Evolutionary conservation across 2,329 filamentous ascomycete species (phyloP).

Genomic region (Sphaceloma murrayae): DNA sequence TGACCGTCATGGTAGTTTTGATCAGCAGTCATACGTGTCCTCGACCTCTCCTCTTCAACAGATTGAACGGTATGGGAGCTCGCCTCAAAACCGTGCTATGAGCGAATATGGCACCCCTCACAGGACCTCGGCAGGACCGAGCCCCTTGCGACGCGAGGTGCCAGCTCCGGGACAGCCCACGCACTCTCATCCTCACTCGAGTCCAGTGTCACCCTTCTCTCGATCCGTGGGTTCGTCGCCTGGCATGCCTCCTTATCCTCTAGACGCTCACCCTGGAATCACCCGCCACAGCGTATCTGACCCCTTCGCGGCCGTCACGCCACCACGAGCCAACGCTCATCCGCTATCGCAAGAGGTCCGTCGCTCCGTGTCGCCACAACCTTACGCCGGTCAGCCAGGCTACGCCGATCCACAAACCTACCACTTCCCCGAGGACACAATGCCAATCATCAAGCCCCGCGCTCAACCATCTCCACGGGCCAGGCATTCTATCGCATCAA

Average conservation of each 20-base stretch:
- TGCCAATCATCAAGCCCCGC: constrained; percentile 26
- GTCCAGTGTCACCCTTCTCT: constrained; percentile 13
- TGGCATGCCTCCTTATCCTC: constrained; percentile 14
- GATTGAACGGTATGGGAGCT: constrained; percentile 24
- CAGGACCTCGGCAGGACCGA: not conserved
- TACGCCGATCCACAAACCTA: constrained; percentile 14
- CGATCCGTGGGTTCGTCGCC: constrained; percentile 17
- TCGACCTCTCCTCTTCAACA: constrained; percentile 26
- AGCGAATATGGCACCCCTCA: constrained; percentile 11
- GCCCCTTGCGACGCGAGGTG: not conserved
- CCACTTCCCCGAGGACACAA: constrained; percentile 18
- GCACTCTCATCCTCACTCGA: constrained; percentile 7
- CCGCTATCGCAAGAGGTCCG: constrained; percentile 30
- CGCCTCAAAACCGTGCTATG: constrained; percentile 2
- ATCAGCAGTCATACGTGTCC: constrained; percentile 13
- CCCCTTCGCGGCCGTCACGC: constrained; percentile 23
- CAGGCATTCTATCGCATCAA: constrained; percentile 32
- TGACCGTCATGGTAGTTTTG: constrained; percentile 8
- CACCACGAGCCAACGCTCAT: constrained; percentile 25
- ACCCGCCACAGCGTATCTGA: constrained; percentile 28
- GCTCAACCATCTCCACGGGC: constrained; percentile 23
- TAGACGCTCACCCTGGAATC: constrained; percentile 19
- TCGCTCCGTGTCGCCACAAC: constrained; percentile 26
- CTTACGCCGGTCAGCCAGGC: constrained; percentile 17
- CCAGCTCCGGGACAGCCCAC: not conserved